Evolutionary conservation across 352 stramenopile genomes (phyloP).

Genomic region (Globisporangium ultimum): DNA sequence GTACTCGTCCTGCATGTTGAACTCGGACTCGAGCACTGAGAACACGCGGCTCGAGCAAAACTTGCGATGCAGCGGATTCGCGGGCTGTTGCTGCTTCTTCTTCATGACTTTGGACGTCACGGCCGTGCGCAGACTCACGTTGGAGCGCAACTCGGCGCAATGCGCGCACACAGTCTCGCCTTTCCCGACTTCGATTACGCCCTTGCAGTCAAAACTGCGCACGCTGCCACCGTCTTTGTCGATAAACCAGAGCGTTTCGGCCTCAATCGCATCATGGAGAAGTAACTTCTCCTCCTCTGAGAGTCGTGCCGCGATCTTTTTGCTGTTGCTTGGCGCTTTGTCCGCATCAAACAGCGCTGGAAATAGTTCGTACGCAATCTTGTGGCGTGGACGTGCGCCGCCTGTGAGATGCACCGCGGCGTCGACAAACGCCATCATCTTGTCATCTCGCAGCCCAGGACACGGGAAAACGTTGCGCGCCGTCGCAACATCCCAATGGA

Average conservation of each 20-base stretch:
- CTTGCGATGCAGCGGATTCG: constrained; percentile 58
- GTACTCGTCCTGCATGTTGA: constrained; percentile 54
- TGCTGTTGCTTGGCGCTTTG: constrained; percentile 7
- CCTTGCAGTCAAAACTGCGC: constrained; percentile 65
- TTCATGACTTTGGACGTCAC: constrained; percentile 19
- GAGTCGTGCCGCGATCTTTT: neutral
- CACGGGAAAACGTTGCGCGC: constrained; percentile 45
- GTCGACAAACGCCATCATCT: constrained; percentile 49
- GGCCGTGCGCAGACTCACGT: constrained; percentile 44
- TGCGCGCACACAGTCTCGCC: constrained; percentile 35
- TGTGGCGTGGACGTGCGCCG: constrained; percentile 52
- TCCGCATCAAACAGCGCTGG: constrained; percentile 43
- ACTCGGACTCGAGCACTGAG: constrained; percentile 47
- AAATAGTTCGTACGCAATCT: constrained; percentile 71
- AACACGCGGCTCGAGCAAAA: constrained; percentile 52
- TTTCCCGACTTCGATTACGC: constrained; percentile 37
- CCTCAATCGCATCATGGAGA: constrained; percentile 71
- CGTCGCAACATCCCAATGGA: constrained; percentile 51
- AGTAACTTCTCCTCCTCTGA: constrained; percentile 48
- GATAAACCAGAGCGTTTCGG: constrained; percentile 74
- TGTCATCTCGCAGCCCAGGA: constrained; percentile 58
- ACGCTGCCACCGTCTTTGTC: constrained; percentile 73
- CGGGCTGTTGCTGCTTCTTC: constrained; percentile 28
- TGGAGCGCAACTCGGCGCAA: constrained; percentile 48
- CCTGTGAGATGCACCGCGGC: constrained; percentile 60